Conservation (phyloP, 768 basidiomycete species). For the Pilatotrama ljubarskyi region DNA sequence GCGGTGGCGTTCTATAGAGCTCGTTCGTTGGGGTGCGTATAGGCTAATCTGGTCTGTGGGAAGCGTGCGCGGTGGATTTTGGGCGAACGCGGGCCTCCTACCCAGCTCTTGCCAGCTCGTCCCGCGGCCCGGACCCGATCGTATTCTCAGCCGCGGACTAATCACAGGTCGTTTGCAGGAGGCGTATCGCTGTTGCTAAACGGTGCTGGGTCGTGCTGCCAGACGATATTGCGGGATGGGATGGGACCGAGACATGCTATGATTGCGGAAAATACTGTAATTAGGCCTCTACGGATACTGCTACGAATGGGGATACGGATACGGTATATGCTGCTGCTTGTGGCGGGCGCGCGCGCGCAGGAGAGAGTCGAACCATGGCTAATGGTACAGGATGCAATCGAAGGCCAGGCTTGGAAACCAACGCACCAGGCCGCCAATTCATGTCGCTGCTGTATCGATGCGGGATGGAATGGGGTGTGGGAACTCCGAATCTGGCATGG, state of each 20-base stretch:
- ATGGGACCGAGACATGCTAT: no score
- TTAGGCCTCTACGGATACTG: constrained; percentile 5
- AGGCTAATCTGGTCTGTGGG: constrained; percentile 15
- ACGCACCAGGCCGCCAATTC: constrained; percentile 11
- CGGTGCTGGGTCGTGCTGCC: no score
- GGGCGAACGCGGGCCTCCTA: not conserved
- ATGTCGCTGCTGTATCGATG: not conserved
- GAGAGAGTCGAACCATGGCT: constrained; percentile 1
- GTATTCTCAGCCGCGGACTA: constrained; percentile 7
- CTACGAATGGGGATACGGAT: not conserved
- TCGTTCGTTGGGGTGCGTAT: constrained; percentile 1
- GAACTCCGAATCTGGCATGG: not conserved
- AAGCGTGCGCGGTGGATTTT: no score
- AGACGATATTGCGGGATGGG: no score
- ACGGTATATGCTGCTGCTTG: not conserved
- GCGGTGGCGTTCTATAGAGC: not conserved
- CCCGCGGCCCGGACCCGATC: not conserved
- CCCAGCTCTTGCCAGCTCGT: not conserved
- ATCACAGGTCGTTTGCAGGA: no score
- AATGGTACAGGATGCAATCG: constrained; percentile 13
- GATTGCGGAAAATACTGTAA: not conserved
- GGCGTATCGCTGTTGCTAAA: no score
- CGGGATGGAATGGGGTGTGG: not conserved
- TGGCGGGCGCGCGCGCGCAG: not conserved
- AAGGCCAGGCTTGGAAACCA: not conserved